Evolutionary conservation across 345 rosid genomes (phyloP), one percentile per base, ranked within the genome.

Genomic region (Xanthoceras sorbifolium): DNA sequence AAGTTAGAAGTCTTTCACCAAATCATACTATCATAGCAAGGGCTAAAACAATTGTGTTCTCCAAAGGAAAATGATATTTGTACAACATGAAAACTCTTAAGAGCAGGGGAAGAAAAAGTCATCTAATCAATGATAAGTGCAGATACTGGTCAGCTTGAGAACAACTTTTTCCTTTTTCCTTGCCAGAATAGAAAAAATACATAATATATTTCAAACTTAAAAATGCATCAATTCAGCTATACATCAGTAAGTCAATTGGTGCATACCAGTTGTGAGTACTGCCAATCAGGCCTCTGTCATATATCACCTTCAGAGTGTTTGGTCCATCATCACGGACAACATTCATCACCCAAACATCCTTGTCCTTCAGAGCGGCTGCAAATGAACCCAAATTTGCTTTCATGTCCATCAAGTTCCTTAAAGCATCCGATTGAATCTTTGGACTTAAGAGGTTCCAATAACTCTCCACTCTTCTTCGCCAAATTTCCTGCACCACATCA

Each of bases 391-490:
- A 74, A 82, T 89, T 77, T 76, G 97, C 97, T 79, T 97, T 97
- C 99, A 97, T 97, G 88, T 97, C 99, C 97, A 97, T 92, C 81
- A 96, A 25, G 78, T 96, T 96, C 88, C 99, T 92, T 65, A 92
- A 42, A 3, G 92, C 85, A 81, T 96, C 84, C 7, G 90, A 66
- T 54, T 91, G 78, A 64, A 93, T 78, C 86, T 90, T 96, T 25
- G 98, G 83, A 69, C 92, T 86, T 85, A 96, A 77, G 67, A 93
- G 86, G 73, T 88, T 86, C 97, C 94, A 96, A 79, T 96, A 96
- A 72, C 80, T 81, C 69, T 96, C 90, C 48, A 93, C 97, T 66
- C 92, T 86, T 31, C 73, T 88, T 64, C 72, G 88, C 99, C 99
- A 96, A 11, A 70, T 71, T 80, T 91, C 94, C 99, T 96, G 87